Evolutionary conservation across 2,329 filamentous ascomycete genomes (phyloP), one percentile per base, ranked within the genome.

Genomic region (Fusarium transvaalense): DNA sequence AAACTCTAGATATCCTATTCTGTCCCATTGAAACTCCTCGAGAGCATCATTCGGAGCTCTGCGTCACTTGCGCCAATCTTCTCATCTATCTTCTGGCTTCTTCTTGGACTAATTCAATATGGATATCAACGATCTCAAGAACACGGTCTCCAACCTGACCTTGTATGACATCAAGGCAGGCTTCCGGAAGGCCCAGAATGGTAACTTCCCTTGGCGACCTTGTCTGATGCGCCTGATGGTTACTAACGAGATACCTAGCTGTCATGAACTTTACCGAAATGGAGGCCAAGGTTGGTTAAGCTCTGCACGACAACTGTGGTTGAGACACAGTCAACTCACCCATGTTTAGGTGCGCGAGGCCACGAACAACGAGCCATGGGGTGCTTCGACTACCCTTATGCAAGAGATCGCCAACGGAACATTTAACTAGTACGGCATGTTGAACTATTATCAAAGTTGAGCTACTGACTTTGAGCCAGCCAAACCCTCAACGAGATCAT

Each of bases 311-410:
- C 42, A 38, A 19, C 42, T 42, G 50, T 57, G 57, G 48, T 51
- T n/a, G 21, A 34, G 51, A 53, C 27, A 37, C 31, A 23, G 41
- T 61, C 27, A 60, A 61, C 71, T 73, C 60, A 74, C 61, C 42
- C 43, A 50, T 55, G 32, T 39, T 41, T 52, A 96, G 91, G 94
- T 98, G 71, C 92, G 96, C 80, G 96, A 99, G 85, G 96, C 96
- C 31, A 99, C 96, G 37, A 99, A 99, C 82, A 98, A 98, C 80
- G 96, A 99, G 80, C 96, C 96, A 59, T 99, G 96, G 96, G 96
- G 94, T 70, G 89, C 91, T 51, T 92, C 91, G 14, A 91, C 91
- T 27, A 92, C 91, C 13, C 79, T 92, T 76, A 97, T 98, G 94
- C 94, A 98, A 82, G 96, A 99, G 82, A 99, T 99, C 80, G 94